Evolutionary conservation across 2,329 filamentous ascomycete genomes (phyloP).

Genomic region (Pestalotiopsis sp.): DNA sequence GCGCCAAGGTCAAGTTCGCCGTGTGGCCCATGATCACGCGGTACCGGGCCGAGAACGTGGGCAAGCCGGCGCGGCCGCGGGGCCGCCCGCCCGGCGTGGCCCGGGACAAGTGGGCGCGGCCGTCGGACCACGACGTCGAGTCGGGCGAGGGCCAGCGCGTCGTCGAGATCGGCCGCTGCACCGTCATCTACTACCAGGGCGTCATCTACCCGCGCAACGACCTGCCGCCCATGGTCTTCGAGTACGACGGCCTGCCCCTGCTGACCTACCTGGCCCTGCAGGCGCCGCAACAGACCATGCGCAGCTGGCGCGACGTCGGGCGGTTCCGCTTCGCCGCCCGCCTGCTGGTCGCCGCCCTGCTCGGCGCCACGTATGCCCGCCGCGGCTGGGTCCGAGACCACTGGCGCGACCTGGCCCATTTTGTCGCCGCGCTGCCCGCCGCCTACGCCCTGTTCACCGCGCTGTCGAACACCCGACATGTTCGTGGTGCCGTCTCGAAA

Average conservation of each 20-base stretch:
- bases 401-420: background rate
- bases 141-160: constrained; percentile 27
- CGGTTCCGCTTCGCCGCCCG: background rate
- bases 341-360: background rate
- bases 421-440: background rate
- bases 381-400: background rate
- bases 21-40: constrained; percentile 34
- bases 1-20: constrained; percentile 34
- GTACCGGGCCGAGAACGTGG: constrained; percentile 26
- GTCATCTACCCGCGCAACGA: constrained; percentile 23
- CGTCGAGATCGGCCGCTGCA: constrained; percentile 22
- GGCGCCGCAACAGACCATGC: background rate
- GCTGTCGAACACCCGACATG: background rate
- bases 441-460: background rate
- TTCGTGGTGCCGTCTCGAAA: background rate
- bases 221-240: background rate
- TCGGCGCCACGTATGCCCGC: background rate
- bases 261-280: background rate
- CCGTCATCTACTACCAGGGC: constrained; percentile 35
- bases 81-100: too few species aligned
- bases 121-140: background rate
- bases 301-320: background rate
- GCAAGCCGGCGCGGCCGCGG: constrained; percentile 1
- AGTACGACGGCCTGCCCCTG: background rate
- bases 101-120: background rate